phyloP scores from a whole-genome alignment of 2,329 filamentous ascomycete species.

The Fusarium brevicatenulatum region DNA sequence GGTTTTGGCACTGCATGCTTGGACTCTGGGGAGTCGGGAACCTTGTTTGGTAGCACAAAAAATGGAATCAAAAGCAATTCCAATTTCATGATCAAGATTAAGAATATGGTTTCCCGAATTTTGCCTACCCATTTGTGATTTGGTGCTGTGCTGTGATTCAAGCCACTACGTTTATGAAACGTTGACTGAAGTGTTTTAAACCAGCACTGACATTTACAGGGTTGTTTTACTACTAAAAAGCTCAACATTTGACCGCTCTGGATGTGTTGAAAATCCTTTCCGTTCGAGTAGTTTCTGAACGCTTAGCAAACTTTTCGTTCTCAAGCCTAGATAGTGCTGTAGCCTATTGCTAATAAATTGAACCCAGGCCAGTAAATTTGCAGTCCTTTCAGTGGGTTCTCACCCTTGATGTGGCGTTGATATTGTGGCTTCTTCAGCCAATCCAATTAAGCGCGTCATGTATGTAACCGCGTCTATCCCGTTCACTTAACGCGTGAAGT shows the following conservation, averaged over 20 bases:
- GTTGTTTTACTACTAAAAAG: neutral
- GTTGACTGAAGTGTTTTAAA: neutral
- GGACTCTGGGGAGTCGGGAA: conserved; percentile 48
- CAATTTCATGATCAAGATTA: conserved; percentile 40
- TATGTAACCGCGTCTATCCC: conserved; percentile 7
- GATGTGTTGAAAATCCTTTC: neutral
- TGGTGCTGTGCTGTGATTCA: neutral
- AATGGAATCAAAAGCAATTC: conserved; percentile 48
- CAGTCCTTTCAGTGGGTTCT: neutral
- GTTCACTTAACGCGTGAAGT: conserved; percentile 21
- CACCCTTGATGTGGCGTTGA: conserved; percentile 1
- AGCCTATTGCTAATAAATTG: neutral
- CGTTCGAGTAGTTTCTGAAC: neutral
- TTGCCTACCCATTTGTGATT: neutral
- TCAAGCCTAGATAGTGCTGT: neutral
- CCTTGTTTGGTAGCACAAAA: conserved; percentile 47
- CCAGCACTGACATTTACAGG: neutral
- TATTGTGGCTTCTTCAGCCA: conserved; percentile 10
- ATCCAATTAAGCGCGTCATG: conserved; percentile 23
- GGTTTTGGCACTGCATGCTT: conserved; percentile 47
- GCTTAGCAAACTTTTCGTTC: no score
- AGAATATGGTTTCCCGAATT: conserved; percentile 41
- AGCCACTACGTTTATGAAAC: neutral
- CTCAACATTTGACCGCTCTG: neutral
- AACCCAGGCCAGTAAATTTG: neutral